Evolutionary conservation across 768 basidiomycete genomes (phyloP).

Genomic region (Hebeloma cylindrosporum): DNA sequence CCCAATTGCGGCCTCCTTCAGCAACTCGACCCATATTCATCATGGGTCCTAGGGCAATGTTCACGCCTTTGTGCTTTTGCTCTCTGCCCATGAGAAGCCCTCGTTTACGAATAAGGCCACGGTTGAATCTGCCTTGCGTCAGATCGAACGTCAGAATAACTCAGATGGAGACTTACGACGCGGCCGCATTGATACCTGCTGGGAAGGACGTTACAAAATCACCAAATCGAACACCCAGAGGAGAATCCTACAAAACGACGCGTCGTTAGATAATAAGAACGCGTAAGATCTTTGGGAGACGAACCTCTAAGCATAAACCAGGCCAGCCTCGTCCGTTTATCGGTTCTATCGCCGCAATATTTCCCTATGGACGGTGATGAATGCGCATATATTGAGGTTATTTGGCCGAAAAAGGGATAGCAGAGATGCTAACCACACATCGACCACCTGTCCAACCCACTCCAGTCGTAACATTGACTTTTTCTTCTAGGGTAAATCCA

Average conservation of each 20-base stretch:
- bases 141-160: constrained; percentile 2
- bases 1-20: constrained; percentile 88
- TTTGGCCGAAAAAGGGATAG: neutral
- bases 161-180: constrained; percentile 55
- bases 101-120: constrained; percentile 71
- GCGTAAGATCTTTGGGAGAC: constrained; percentile 9
- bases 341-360: constrained; percentile 52
- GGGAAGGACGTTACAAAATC: constrained; percentile 82
- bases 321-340: constrained; percentile 51
- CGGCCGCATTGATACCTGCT: constrained; percentile 77
- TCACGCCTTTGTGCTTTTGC: constrained; percentile 79
- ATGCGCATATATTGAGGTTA: neutral
- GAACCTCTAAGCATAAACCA: constrained; percentile 69
- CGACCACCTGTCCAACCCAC: constrained; percentile 63
- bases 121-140: constrained; percentile 57
- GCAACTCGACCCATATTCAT: constrained; percentile 85
- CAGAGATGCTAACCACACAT: constrained; percentile 55
- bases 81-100: constrained; percentile 82
- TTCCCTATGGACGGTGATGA: constrained; percentile 39
- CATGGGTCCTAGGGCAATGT: constrained; percentile 78
- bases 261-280: neutral
- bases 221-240: constrained; percentile 73
- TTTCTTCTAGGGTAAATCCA: constrained; percentile 55
- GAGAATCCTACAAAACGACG: constrained; percentile 50
- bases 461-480: constrained; percentile 64